These are phyloP conservation scores for Oleoguttula mirabilis DNA, from an alignment of 495 filamentous ascomycete species.

Conservation along the genomic window DNA sequence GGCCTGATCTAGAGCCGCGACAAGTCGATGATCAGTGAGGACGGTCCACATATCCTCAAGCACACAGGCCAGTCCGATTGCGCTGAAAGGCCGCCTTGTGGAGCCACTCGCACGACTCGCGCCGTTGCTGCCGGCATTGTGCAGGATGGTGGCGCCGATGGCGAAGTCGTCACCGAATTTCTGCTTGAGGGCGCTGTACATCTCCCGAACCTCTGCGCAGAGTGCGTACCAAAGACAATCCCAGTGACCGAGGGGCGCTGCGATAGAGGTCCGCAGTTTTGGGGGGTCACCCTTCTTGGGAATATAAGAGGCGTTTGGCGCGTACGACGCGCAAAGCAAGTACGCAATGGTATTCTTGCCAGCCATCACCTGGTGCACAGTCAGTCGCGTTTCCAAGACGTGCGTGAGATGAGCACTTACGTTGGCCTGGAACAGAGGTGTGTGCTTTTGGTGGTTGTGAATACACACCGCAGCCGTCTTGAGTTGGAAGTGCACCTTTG, in stretches of 20 bases:
- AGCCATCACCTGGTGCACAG: too few species aligned
- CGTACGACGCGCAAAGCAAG: too few species aligned
- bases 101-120: not conserved
- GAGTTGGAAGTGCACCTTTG: constrained; percentile 1
- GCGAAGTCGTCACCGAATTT: constrained; percentile 6
- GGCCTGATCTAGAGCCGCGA: constrained; percentile 7
- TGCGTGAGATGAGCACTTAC: too few species aligned
- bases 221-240: constrained; percentile 17
- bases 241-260: constrained; percentile 4
- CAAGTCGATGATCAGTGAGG: constrained; percentile 6
- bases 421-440: not conserved
- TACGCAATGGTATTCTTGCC: too few species aligned
- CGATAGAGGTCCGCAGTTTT: not conserved
- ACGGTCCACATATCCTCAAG: constrained; percentile 9
- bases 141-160: constrained; percentile 5
- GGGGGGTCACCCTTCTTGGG: constrained; percentile 2
- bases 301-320: too few species aligned
- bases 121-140: constrained; percentile 4
- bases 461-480: not conserved
- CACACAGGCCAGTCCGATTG: constrained; percentile 5
- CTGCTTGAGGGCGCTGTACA: constrained; percentile 10
- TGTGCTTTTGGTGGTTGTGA: constrained; percentile 10
- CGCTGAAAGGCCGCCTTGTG: constrained; percentile 5
- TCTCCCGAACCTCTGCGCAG: constrained; percentile 11
- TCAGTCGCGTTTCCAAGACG: too few species aligned